A percentile compares a stretch with the other conserved stretches of the same genome.
Conservation (phyloP, 495 filamentous ascomycete genomes). For the Aspergillus saccharolyticus region DNA sequence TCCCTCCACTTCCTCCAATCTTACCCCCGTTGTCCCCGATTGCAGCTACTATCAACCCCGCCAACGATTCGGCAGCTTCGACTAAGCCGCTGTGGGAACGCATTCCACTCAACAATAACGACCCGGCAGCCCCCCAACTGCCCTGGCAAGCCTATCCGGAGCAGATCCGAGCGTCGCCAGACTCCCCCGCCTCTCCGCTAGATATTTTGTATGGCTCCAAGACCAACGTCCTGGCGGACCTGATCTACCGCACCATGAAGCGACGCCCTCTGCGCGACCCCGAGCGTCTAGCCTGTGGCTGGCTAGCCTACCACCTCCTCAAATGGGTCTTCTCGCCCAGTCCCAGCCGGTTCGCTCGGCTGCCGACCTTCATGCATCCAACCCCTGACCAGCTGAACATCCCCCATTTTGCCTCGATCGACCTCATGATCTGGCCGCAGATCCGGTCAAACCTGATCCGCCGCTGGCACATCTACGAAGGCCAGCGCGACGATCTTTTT, state of each 20-base stretch:
- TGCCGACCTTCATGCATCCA: conserved; percentile 18
- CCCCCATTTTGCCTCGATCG: conserved; percentile 19
- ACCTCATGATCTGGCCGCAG: conserved; percentile 20
- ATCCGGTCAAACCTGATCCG: conserved; percentile 23
- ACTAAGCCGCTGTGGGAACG: conserved; percentile 15
- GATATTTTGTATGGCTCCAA: conserved; percentile 28
- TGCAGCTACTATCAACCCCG: not conserved
- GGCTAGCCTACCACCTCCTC: conserved; percentile 19
- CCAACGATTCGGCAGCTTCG: not conserved
- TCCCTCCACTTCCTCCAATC: not conserved
- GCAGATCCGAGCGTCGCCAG: conserved; percentile 17
- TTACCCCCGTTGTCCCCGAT: not conserved
- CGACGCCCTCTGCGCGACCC: conserved; percentile 24
- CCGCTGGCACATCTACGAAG: conserved; percentile 19
- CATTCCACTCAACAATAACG: conserved; percentile 21
- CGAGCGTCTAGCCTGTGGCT: conserved; percentile 24
- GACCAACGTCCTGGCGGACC: conserved; percentile 24
- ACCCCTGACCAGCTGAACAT: conserved; percentile 18
- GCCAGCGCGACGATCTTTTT: conserved; percentile 18
- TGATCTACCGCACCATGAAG: conserved; percentile 18
- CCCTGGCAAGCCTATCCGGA: conserved; percentile 20
- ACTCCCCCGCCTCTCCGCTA: conserved; percentile 21
- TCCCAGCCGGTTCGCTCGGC: conserved; percentile 15
- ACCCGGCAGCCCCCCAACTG: conserved; percentile 10
- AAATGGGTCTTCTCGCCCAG: conserved; percentile 24